Evolutionary conservation across 2,329 filamentous ascomycete species (phyloP), one percentile per base, ranked within the genome.

Genomic region (Fusarium siculi): DNA sequence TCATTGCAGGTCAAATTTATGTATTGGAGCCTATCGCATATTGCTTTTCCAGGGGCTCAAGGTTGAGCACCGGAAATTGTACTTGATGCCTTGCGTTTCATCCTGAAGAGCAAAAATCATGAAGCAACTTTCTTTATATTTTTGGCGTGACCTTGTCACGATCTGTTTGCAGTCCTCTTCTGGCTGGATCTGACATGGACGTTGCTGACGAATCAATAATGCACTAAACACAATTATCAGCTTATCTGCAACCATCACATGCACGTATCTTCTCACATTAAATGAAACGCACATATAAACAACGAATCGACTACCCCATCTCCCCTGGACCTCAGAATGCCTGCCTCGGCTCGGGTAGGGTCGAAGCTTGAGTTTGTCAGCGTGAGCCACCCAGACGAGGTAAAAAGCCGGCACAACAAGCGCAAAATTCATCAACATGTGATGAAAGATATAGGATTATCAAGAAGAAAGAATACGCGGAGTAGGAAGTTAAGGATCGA

Each of bases 361-460:
- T 12, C 23, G 9, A 47, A n/a, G 19, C 19, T 63, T 16, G 42
- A 59, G 53, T 63, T 63, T 19, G 53, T 63, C 42, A 59, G 34
- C 11, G 36, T 63, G 30, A 47, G 36, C 23, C 53, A 63, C 53
- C 60, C 60, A 34, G 42, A 63, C n/a, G 60, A 63, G 28, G 25
- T 59, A 6, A 63, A 59, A 30, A 47, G 28, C 12, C 28, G 15
- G 25, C n/a, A 37, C 28, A 63, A 60, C 28, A 59, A 59, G n/a
- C 53, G 36, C 28, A 59, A 60, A 30, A 36, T 63, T 15, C 60
- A 57, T 18, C 42, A 63, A 23, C 60, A 63, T 63, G 60, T 63
- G 28, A 63, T 63, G 53, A 63, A 30, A 36, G 42, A 47, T 16
- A 49, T 60, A 47, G 53, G 54, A 4, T 19, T 59, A 11, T 59